Evolutionary conservation across 768 basidiomycete genomes (phyloP).

Genomic region (Leccinum sublutescens): DNA sequence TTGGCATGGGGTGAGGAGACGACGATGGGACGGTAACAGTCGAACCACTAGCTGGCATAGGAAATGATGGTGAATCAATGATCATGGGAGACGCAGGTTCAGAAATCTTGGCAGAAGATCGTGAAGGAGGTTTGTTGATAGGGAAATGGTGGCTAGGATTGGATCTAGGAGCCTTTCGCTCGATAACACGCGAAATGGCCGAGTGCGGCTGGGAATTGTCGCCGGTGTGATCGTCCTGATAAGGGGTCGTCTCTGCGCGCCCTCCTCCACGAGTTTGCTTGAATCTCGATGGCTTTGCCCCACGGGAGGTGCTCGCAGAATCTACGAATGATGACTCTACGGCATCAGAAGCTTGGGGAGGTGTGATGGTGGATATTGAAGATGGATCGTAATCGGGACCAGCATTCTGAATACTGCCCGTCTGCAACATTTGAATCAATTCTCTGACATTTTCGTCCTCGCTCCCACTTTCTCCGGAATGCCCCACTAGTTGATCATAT

Average conservation of each 20-base stretch:
- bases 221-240: constrained; percentile 23
- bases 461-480: constrained; percentile 51
- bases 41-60: constrained; percentile 6
- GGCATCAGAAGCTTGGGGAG: background rate
- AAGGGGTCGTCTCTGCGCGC: constrained; percentile 8
- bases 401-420: constrained; percentile 51
- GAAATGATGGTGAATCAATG: constrained; percentile 22
- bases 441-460: constrained; percentile 52
- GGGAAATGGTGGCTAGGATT: constrained; percentile 13
- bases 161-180: constrained; percentile 19
- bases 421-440: constrained; percentile 48
- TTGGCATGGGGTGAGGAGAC: constrained; percentile 9
- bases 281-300: constrained; percentile 49
- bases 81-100: constrained; percentile 9
- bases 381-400: constrained; percentile 42
- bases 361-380: background rate
- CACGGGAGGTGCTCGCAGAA: constrained; percentile 8
- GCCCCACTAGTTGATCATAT: constrained; percentile 48
- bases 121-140: constrained; percentile 15
- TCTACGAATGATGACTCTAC: background rate
- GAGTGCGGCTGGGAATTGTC: constrained; percentile 38
- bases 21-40: constrained; percentile 1
- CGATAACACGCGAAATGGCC: constrained; percentile 23
- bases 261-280: constrained; percentile 25
- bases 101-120: constrained; percentile 1